These are phyloP conservation scores for Chytriomyces hyalinus DNA, from an alignment of 192 early-diverging fungal species.

Conservation along the genomic window DNA sequence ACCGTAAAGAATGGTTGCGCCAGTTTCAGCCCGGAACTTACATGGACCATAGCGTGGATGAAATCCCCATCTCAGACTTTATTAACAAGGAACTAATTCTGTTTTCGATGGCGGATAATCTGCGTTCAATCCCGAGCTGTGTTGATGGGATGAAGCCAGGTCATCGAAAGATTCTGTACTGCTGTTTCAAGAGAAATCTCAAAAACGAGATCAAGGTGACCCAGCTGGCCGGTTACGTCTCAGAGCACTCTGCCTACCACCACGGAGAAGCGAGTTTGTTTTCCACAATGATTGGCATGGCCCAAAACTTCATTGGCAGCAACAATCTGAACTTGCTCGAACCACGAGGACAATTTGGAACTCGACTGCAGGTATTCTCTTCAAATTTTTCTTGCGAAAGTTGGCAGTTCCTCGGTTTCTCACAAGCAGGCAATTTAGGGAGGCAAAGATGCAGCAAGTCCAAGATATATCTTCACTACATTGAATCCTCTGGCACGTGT, in stretches of 20 bases:
- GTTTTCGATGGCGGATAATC: slow-evolving; percentile 94
- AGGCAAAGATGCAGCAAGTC: slow-evolving; percentile 92
- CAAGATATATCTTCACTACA: slow-evolving; percentile 95
- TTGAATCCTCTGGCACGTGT: slow-evolving; percentile 74
- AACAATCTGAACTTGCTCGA: slow-evolving; percentile 90
- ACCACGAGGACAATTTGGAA: slow-evolving; percentile 92
- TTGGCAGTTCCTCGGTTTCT: too few relatives aligned
- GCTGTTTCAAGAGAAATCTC: slow-evolving; percentile 81
- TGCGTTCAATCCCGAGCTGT: slow-evolving; percentile 90
- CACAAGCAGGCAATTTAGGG: slow-evolving; percentile 51
- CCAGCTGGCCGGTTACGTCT: slow-evolving; percentile 85
- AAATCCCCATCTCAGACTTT: slow-evolving; percentile 86
- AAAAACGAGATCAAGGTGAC: slow-evolving; percentile 86
- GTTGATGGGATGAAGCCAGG: slow-evolving; percentile 97
- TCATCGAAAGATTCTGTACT: slow-evolving; percentile 93
- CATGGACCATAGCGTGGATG: slow-evolving; percentile 79
- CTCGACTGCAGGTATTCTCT: slow-evolving; percentile 66
- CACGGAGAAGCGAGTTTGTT: slow-evolving; percentile 89
- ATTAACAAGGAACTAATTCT: slow-evolving; percentile 94
- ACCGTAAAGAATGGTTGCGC: slow-evolving; percentile 94
- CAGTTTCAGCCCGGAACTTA: slow-evolving; percentile 84
- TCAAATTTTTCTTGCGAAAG: too few relatives aligned
- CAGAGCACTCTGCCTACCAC: slow-evolving; percentile 90
- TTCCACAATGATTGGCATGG: slow-evolving; percentile 88
- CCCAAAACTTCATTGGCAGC: slow-evolving; percentile 93